Percentiles rank a stretch among this genome's conserved stretches.
Conservation (phyloP, 257 asterid genomes). For the Hygrophila difformis region DNA sequence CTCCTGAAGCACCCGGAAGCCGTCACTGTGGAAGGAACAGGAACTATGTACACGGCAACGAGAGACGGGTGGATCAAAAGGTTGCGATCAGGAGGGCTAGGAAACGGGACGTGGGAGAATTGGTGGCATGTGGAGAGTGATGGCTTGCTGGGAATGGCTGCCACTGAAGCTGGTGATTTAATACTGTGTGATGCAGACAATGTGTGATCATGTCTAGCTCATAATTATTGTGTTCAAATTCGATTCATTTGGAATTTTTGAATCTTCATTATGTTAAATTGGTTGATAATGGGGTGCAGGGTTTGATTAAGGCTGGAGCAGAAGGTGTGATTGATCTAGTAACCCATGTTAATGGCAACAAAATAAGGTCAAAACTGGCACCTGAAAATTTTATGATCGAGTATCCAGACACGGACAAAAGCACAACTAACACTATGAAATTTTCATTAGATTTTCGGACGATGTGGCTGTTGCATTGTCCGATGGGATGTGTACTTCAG, state of each 20-base stretch:
- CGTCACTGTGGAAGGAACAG: constrained; percentile 35
- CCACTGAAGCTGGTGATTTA: constrained; percentile 38
- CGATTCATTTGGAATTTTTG: not conserved
- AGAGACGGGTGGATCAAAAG: constrained; percentile 62
- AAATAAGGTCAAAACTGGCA: constrained; percentile 32
- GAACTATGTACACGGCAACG: constrained; percentile 45
- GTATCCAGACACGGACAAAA: no score
- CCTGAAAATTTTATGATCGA: no score
- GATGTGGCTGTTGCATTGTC: constrained; percentile 52
- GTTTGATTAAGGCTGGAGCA: constrained; percentile 35
- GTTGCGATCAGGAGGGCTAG: no score
- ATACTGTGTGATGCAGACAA: constrained; percentile 39
- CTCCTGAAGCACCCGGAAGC: constrained; percentile 46
- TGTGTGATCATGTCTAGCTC: no score
- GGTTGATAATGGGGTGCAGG: constrained; percentile 26
- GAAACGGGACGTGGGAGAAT: constrained; percentile 53
- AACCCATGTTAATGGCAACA: constrained; percentile 42
- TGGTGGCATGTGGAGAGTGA: constrained; percentile 30
- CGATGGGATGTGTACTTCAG: constrained; percentile 63
- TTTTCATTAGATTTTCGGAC: constrained; percentile 42
- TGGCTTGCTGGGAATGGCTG: constrained; percentile 33
- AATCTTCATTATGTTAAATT: not conserved
- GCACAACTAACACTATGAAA: not conserved
- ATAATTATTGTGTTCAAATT: no score
- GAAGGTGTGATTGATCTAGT: constrained; percentile 37